These are phyloP conservation scores for Penicillium daleae DNA, from an alignment of 495 filamentous ascomycete species.

Conservation along the genomic window DNA sequence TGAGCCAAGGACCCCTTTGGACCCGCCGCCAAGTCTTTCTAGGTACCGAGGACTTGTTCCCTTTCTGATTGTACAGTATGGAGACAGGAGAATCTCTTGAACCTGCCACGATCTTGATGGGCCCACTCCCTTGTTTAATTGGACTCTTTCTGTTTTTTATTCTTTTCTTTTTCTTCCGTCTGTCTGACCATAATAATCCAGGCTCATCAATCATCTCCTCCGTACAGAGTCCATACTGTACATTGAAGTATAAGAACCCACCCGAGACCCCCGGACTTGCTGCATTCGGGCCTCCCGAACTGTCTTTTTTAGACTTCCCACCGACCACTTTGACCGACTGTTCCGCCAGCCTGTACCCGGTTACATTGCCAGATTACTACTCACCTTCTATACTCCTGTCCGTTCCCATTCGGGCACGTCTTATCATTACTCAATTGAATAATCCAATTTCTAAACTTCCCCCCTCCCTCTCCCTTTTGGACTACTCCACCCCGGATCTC, in stretches of 20 bases:
- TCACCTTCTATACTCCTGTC: conserved; percentile 3
- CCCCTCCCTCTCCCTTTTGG: neutral
- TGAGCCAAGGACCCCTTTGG: neutral
- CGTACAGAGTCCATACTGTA: neutral
- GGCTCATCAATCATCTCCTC: neutral
- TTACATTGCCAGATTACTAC: neutral
- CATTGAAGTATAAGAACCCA: neutral
- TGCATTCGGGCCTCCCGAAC: conserved; percentile 18
- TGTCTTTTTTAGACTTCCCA: neutral
- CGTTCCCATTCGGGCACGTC: conserved; percentile 8
- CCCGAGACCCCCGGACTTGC: conserved; percentile 15
- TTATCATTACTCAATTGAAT: conserved; percentile 26
- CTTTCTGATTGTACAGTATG: too few relatives aligned
- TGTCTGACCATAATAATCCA: neutral
- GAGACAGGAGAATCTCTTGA: conserved; percentile 6
- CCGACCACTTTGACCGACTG: conserved; percentile 21
- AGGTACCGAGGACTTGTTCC: neutral
- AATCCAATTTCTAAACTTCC: conserved; percentile 14
- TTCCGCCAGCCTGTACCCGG: neutral
- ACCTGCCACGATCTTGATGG: conserved; percentile 6
- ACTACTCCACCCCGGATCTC: conserved; percentile 21
- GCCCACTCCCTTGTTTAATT: conserved; percentile 7
- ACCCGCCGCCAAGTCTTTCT: neutral
- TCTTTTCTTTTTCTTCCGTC: neutral
- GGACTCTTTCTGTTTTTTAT: neutral